phyloP scores from a whole-genome alignment of 2,329 filamentous ascomycete genomes.

The Clathrospora elynae region DNA sequence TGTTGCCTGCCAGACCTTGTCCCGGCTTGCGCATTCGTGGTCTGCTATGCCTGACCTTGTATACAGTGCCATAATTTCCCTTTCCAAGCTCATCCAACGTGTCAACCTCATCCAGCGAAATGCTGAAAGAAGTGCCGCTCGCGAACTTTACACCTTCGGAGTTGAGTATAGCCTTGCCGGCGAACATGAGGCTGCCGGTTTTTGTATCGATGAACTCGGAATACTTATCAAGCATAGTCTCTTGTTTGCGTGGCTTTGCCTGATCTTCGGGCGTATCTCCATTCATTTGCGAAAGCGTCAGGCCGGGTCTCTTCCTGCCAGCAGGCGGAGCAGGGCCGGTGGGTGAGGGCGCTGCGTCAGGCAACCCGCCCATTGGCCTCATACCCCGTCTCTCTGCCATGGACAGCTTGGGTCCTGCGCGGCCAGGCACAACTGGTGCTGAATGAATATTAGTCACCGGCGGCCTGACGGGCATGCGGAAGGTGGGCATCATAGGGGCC shows the following conservation, averaged over 20 bases:
- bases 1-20: slow-evolving; percentile 64
- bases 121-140: slow-evolving; percentile 85
- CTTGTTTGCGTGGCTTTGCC: slow-evolving; percentile 41
- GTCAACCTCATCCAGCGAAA: slow-evolving; percentile 94
- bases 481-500: slow-evolving; percentile 39
- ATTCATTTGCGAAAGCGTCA: slow-evolving; percentile 54
- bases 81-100: slow-evolving; percentile 92
- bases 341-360: slow-evolving; percentile 55
- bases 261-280: slow-evolving; percentile 34
- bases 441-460: slow-evolving; percentile 52
- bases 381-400: slow-evolving; percentile 70
- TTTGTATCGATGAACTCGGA: slow-evolving; percentile 88
- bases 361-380: slow-evolving; percentile 65
- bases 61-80: slow-evolving; percentile 97
- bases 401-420: slow-evolving; percentile 60
- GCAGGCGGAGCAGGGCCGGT: slow-evolving; percentile 37
- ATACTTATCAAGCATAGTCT: slow-evolving; percentile 66
- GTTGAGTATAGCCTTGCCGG: slow-evolving; percentile 88
- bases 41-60: slow-evolving; percentile 89
- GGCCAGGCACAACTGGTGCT: slow-evolving; percentile 55
- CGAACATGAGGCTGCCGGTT: slow-evolving; percentile 88
- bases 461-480: slow-evolving; percentile 53
- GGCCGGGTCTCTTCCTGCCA: slow-evolving; percentile 50
- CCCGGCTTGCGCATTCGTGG: slow-evolving; percentile 66
- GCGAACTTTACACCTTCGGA: slow-evolving; percentile 90